Percentiles rank a stretch among this genome's conserved stretches.
phyloP scores from a whole-genome alignment of 148 eudicot species.

The Salicornia ramosissima region DNA sequence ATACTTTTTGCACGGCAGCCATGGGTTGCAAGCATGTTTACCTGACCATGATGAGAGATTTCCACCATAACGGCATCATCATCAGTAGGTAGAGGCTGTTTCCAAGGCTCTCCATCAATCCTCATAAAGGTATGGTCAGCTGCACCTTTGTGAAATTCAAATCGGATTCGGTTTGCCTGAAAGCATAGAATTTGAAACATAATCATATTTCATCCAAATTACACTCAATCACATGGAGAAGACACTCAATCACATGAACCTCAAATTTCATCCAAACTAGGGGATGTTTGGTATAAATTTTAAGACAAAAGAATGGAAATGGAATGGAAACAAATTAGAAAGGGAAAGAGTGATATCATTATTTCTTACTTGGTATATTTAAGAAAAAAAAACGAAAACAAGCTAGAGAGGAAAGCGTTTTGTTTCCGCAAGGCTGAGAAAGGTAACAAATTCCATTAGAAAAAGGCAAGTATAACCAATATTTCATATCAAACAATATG shows the following conservation, averaged over 20 bases:
- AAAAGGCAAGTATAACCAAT: too few relatives aligned
- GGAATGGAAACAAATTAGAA: too few relatives aligned
- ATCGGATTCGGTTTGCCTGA: constrained; percentile 62
- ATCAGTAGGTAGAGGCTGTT: constrained; percentile 73
- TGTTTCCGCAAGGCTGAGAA: too few relatives aligned
- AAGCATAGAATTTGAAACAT: not conserved
- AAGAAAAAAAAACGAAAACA: too few relatives aligned
- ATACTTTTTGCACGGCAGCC: constrained; percentile 56
- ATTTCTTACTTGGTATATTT: too few relatives aligned
- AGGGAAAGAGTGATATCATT: too few relatives aligned
- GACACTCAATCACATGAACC: not conserved
- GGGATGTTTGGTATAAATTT: too few relatives aligned
- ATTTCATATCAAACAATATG: too few relatives aligned
- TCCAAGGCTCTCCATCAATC: constrained; percentile 98
- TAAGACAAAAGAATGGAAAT: not conserved
- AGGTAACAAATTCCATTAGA: too few relatives aligned
- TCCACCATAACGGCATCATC: constrained; percentile 80
- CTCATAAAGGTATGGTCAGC: constrained; percentile 78
- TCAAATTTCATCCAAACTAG: too few relatives aligned
- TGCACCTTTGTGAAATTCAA: constrained; percentile 79
- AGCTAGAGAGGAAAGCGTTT: too few relatives aligned
- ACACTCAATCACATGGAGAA: not conserved
- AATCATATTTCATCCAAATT: too few relatives aligned
- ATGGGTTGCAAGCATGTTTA: constrained; percentile 76
- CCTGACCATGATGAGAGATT: constrained; percentile 77